Evolutionary conservation across 441 rosid species (phyloP).

Genomic region (Melastoma candidum): DNA sequence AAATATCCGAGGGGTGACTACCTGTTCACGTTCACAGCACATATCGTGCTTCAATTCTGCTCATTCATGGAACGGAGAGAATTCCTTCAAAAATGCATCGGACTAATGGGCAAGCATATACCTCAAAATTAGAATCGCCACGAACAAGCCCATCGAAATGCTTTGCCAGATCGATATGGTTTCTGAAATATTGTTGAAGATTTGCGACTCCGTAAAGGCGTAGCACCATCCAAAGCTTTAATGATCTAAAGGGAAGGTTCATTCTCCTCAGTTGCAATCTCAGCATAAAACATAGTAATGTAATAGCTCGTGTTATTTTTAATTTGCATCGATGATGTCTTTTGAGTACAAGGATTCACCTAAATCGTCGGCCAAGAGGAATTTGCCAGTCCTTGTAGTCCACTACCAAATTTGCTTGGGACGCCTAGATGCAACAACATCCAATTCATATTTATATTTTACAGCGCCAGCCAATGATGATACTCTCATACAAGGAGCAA

Average conservation of each 20-base stretch:
- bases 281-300: too few species aligned
- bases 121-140: slow-evolving; percentile 76
- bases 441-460: not conserved
- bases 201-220: slow-evolving; percentile 68
- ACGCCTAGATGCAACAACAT: slow-evolving; percentile 33
- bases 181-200: slow-evolving; percentile 60
- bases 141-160: slow-evolving; percentile 48
- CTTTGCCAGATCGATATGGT: slow-evolving; percentile 64
- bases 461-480: too few species aligned
- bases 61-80: too few species aligned
- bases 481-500: too few species aligned
- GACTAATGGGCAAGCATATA: slow-evolving; percentile 6
- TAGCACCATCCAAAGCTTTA: slow-evolving; percentile 85
- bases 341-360: slow-evolving; percentile 29
- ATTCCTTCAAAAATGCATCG: too few species aligned
- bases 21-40: slow-evolving; percentile 22
- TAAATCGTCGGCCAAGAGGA: slow-evolving; percentile 80
- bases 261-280: too few species aligned
- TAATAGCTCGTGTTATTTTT: too few species aligned
- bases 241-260: slow-evolving; percentile 30
- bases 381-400: slow-evolving; percentile 94
- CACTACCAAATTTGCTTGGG: slow-evolving; percentile 51
- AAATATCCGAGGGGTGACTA: slow-evolving; percentile 65
- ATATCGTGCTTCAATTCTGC: too few species aligned
- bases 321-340: too few species aligned